A percentile compares a stretch with the other conserved stretches of the same genome.
Evolutionary conservation across 352 stramenopile species (phyloP).

Genomic region (Globisporangium takayamanum): DNA sequence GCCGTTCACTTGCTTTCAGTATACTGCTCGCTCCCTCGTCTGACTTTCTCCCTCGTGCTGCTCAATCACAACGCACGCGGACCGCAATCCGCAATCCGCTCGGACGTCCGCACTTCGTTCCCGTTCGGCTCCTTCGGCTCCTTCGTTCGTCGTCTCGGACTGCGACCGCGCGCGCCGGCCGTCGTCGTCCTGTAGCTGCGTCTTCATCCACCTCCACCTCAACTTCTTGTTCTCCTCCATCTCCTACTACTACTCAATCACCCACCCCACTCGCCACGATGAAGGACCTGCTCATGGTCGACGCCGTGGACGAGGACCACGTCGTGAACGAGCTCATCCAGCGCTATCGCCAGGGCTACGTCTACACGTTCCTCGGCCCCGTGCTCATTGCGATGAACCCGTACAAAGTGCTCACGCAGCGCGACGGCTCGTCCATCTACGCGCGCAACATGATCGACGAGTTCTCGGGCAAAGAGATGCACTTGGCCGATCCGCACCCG

Average conservation of each 20-base stretch:
- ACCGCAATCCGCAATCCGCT: neutral
- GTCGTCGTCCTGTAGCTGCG: neutral
- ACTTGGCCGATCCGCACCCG: constrained; percentile 75
- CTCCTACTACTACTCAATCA: neutral
- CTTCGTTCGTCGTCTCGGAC: neutral
- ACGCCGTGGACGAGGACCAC: constrained; percentile 66
- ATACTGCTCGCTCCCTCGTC: neutral
- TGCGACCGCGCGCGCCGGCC: no score
- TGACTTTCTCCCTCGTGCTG: neutral
- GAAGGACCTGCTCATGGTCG: constrained; percentile 77
- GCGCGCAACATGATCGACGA: constrained; percentile 64
- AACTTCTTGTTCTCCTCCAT: neutral
- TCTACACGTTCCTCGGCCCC: constrained; percentile 90
- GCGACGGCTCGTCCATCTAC: constrained; percentile 71
- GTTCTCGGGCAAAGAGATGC: constrained; percentile 78
- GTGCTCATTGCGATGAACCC: constrained; percentile 89
- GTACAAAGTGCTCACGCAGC: constrained; percentile 78
- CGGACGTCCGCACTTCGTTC: neutral
- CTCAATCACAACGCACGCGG: neutral
- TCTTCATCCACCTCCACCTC: neutral
- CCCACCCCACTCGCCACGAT: constrained; percentile 11
- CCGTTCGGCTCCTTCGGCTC: neutral
- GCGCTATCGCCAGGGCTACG: constrained; percentile 75
- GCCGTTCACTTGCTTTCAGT: neutral
- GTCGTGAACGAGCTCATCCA: constrained; percentile 70